phyloP scores from a whole-genome alignment of 495 filamentous ascomycete species.

The Hyaloscypha bicolor region DNA sequence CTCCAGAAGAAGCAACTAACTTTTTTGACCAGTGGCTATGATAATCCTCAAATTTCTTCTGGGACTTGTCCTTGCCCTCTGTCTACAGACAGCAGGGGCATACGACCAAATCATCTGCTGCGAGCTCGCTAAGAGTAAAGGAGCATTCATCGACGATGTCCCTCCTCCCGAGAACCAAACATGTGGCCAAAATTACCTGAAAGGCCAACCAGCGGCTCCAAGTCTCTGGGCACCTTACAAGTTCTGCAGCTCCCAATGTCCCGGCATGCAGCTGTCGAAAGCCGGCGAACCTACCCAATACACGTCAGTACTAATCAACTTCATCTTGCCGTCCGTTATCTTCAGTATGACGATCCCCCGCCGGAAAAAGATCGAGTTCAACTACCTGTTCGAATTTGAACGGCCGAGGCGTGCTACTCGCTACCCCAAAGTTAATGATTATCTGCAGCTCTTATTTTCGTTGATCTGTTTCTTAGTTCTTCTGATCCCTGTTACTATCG shows the following conservation, averaged over 20 bases:
- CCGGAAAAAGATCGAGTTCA: slow-evolving; percentile 25
- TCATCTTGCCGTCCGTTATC: slow-evolving; percentile 35
- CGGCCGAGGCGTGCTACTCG: not conserved
- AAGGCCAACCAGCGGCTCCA: not conserved
- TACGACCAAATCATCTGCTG: slow-evolving; percentile 18
- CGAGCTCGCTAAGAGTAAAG: slow-evolving; percentile 9
- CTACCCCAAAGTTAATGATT: slow-evolving; percentile 8
- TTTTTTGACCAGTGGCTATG: not conserved
- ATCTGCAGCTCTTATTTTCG: slow-evolving; percentile 12
- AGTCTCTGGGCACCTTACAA: slow-evolving; percentile 13
- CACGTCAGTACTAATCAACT: slow-evolving; percentile 29
- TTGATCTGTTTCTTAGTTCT: slow-evolving; percentile 18
- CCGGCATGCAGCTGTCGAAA: slow-evolving; percentile 24
- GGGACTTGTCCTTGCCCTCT: not conserved
- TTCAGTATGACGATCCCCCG: slow-evolving; percentile 38
- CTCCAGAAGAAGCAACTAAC: no score
- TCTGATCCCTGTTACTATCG: slow-evolving; percentile 19
- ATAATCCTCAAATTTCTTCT: not conserved
- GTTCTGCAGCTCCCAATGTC: slow-evolving; percentile 26
- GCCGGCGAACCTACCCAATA: slow-evolving; percentile 14
- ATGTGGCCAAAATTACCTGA: slow-evolving; percentile 14
- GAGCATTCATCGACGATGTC: not conserved
- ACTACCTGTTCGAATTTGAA: slow-evolving; percentile 24
- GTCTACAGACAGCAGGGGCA: not conserved
- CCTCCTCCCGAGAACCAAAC: slow-evolving; percentile 6